These are phyloP conservation scores for Euclidium syriacum DNA, from an alignment of 345 rosid genomes.

Conservation along the genomic window DNA sequence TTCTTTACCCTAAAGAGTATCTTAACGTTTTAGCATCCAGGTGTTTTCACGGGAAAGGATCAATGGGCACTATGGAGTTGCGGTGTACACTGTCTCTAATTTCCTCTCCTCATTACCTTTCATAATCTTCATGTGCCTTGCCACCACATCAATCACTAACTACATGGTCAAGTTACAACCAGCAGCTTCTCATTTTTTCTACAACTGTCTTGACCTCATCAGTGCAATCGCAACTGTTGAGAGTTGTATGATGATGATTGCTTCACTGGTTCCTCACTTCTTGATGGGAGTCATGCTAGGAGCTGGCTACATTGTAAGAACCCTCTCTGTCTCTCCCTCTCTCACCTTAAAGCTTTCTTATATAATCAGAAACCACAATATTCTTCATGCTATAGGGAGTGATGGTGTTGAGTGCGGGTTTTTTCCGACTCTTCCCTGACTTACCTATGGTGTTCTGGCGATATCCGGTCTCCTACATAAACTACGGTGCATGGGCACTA, in stretches of 20 bases:
- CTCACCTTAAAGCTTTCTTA: slow-evolving; percentile 2
- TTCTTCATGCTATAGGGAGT: slow-evolving; percentile 43
- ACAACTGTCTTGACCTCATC: slow-evolving; percentile 59
- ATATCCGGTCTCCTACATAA: slow-evolving; percentile 67
- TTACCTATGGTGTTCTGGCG: slow-evolving; percentile 78
- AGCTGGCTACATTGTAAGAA: slow-evolving; percentile 75
- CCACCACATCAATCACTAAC: slow-evolving; percentile 47
- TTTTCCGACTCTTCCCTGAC: slow-evolving; percentile 66
- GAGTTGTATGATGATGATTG: slow-evolving; percentile 87
- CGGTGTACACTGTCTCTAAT: slow-evolving; percentile 66
- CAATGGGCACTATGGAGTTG: slow-evolving; percentile 68
- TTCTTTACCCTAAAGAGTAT: not conserved
- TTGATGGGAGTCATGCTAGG: slow-evolving; percentile 68
- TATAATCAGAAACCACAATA: not conserved
- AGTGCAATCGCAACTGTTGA: slow-evolving; percentile 57
- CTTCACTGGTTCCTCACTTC: slow-evolving; percentile 75
- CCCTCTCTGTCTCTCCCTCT: not conserved
- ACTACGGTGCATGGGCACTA: slow-evolving; percentile 70
- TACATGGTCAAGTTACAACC: slow-evolving; percentile 61
- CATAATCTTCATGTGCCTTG: slow-evolving; percentile 44
- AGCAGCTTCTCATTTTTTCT: slow-evolving; percentile 43
- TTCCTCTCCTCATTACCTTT: slow-evolving; percentile 68
- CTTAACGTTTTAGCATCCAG: slow-evolving; percentile 28
- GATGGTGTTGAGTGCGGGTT: slow-evolving; percentile 76
- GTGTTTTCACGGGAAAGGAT: slow-evolving; percentile 61